Base-by-base conservation (phyloP, 2,329 filamentous ascomycete genomes). In the Plectosphaerella sp. region DNA sequence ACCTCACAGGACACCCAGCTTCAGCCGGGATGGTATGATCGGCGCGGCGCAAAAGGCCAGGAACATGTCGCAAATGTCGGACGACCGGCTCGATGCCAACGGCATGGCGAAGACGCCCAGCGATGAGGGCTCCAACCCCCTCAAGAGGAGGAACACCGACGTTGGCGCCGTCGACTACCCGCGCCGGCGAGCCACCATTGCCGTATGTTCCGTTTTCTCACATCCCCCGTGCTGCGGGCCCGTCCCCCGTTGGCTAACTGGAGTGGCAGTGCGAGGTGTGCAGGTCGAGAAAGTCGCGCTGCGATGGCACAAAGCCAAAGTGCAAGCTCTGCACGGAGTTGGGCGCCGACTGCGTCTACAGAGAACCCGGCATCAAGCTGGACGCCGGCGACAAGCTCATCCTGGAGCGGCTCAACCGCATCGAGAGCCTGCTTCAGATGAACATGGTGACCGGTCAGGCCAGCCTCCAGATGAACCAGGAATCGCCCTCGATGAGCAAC, bases 351-450 rank as follows among this genome's bases (percentile, higher is more conserved):
- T 94, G 89, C 68, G 80, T 92, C 58, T 94, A 94, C 67, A 82
- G 89, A 57, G 89, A 94, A 66, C 89, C 89, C 7, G 89, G 89
- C 3, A 89, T 93, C 74, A 94, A 94, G 71, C 80, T 94, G 10
- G 89, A 94, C 66, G 88, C 89, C 36, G 89, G 89, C 58, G 89
- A 93, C 73, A 93, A 92, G 71, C 76, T 94, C 52, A 94, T 94
- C 55, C 73, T 94, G 37, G 89, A 93, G 65, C 86, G 87, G 52
- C 75, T 94, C 36, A 83, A 80, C 60, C 84, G 87, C 50, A 92
- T 94, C 61, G 89, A 94, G 67, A 87, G 78, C 48, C 73, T 94
- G 45, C 76, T 94, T n/a, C 87, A 92, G 65, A 84, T 86, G 57
- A 87, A 75, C 58, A 72, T 91, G 58, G 73, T 79, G 18, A 72